phyloP scores from a whole-genome alignment of 2,329 filamentous ascomycete species.

The Ceratocystis harringtonii region DNA sequence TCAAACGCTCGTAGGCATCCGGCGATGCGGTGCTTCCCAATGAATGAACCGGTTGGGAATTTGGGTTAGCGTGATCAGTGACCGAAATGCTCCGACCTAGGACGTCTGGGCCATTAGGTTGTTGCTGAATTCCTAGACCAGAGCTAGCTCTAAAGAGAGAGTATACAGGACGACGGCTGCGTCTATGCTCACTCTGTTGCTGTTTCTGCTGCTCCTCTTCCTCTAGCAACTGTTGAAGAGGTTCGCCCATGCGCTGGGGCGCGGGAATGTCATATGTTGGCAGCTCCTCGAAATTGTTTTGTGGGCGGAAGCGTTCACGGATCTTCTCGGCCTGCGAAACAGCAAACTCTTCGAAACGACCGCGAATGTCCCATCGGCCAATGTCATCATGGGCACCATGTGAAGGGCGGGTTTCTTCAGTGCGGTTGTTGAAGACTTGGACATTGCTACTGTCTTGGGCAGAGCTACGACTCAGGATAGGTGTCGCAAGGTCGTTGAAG shows the following conservation, averaged over 20 bases:
- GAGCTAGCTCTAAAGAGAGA: background rate
- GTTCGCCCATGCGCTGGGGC: constrained; percentile 41
- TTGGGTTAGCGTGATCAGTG: background rate
- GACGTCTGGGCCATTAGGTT: background rate
- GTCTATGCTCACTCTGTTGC: background rate
- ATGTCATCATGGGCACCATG: constrained; percentile 18
- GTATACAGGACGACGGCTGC: background rate
- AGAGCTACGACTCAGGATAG: constrained; percentile 23
- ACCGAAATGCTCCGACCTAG: background rate
- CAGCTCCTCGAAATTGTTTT: constrained; percentile 38
- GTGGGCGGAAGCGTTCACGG: constrained; percentile 40
- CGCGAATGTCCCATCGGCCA: constrained; percentile 40
- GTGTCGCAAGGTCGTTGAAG: constrained; percentile 20
- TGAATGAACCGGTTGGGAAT: background rate
- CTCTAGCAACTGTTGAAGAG: constrained; percentile 41
- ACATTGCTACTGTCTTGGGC: constrained; percentile 8
- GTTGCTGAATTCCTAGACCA: background rate
- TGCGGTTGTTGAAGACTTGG: background rate
- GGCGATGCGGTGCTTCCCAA: background rate
- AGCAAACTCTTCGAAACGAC: constrained; percentile 45
- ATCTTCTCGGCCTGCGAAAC: constrained; percentile 45
- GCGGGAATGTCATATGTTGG: constrained; percentile 48
- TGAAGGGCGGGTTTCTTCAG: constrained; percentile 1
- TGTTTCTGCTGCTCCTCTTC: constrained; percentile 29
- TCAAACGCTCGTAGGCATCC: background rate